Base-by-base conservation (phyloP, 306 rosid species). In the Dryas drummondii region DNA sequence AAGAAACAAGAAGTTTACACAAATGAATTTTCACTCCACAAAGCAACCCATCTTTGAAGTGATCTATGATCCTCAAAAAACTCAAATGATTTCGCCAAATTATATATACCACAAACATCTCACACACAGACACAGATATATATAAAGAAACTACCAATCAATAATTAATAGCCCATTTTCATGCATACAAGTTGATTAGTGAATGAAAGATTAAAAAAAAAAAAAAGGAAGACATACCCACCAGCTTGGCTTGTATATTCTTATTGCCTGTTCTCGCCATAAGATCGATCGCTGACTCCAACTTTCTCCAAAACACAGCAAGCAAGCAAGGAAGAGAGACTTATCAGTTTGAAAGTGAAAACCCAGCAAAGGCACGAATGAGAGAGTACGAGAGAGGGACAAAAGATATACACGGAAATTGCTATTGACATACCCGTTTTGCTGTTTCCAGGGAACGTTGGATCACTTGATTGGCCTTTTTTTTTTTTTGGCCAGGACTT, bases 231-330 rank as follows among this genome's bases (percentile, higher is more conserved):
- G 88, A 86, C 97, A 84, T 92, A 92, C 97, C 96, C 81, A 92
- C 97, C 97, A 92, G 85, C 88, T 92, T 92, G 88, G 97, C 93
- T 85, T 92, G 97, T 79, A 92, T 73, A 59, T 88, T 90, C 86
- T 90, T 88, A 89, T 78, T 88, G 79, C 88, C 85, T n/a, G 85
- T 67, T 65, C 87, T 90, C 1, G 88, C 86, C 93, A 90, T 90
- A 41, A 32, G 63, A 47, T 48, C 55, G 66, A 17, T 72, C 68
- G 40, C 45, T 70, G 3, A n/a, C 64, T 16, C 56, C 40, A 37
- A 13, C 2, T 65, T 60, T 11, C 51, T 73, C 7, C 6, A 52
- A 44, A 65, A 9, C n/a, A 17, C 70, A 65, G 53, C 37, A 45
- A 44, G 76, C 15, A 37, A 58, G 22, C 19, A 5, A 59, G 68